Conservation (phyloP, 768 basidiomycete species). For the Psilocybe subaeruginosa region DNA sequence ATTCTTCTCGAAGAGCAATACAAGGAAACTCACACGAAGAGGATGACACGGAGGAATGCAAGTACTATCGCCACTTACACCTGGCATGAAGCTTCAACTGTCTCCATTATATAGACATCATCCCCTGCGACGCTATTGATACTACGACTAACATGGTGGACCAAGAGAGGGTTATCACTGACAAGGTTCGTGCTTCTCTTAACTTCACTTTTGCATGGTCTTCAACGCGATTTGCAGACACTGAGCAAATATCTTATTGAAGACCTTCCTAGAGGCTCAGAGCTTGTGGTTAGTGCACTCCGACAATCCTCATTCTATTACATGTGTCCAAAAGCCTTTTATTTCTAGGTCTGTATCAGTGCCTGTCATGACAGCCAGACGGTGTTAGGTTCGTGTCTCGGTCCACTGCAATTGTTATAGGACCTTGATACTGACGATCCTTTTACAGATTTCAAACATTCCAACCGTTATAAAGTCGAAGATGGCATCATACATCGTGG, state of each 20-base stretch:
- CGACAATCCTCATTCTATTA: background rate
- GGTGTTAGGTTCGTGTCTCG: no score
- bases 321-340: no score
- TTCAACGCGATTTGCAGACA: background rate
- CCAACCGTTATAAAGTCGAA: no score
- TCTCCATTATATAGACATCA: background rate
- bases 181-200: background rate
- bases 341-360: no score
- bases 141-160: background rate
- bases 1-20: background rate
- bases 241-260: background rate
- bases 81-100: background rate
- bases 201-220: background rate
- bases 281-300: background rate
- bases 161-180: background rate
- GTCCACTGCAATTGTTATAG: no score
- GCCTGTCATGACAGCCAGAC: no score
- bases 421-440: no score
- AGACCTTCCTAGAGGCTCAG: background rate
- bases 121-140: background rate
- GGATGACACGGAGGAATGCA: background rate
- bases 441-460: no score
- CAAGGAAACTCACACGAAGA: no score
- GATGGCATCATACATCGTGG: no score
- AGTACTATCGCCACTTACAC: background rate